Base-by-base conservation (phyloP, 441 rosid genomes). In the Gossypium gossypioides region DNA sequence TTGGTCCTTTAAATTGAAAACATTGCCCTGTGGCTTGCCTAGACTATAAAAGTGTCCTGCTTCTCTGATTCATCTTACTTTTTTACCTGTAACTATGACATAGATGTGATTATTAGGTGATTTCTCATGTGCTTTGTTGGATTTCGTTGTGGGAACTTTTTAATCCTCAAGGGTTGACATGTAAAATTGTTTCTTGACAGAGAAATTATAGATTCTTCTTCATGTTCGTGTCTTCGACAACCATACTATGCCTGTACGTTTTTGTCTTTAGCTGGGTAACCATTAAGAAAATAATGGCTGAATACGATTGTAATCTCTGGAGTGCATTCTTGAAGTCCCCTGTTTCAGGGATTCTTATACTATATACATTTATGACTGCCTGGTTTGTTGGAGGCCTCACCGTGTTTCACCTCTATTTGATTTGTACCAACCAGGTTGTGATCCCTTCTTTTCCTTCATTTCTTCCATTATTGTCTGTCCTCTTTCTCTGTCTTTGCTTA, bases 371-470 rank as follows among this genome's bases (percentile, higher is more conserved):
- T 46, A 46, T 82, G 70, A 76, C 83, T 68, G 86, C 79, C 64
- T 88, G 92, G 92, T 88, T 88, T 73, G 89, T 88, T 58, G 92
- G 90, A 48, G 92, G 90, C 59, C 89, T 86, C 72, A 85, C 87
- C 1, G 76, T 85, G 46, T 88, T 88, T 76, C 92, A 88, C 84
- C 80, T 86, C 73, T 88, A 85, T 81, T 75, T 88, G 50, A 80
- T 86, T 75, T 67, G 77, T 29, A 84, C 88, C 74, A 88, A 88
- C 74, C 92, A 88, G 89, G 91, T 87, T 62, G 42, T n/a, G 16
- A 63, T 70, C 15, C 71, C 34, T 34, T 46, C 62, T 34, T 34
- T 27, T 2, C 34, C 68, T 56, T 37, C 60, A 25, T 15, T 48
- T 16, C 37, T 58, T 32, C 52, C 68, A 32, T 72, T 52, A 48